Conservation (phyloP, 306 rosid genomes). For the Medicago ruthenica region DNA sequence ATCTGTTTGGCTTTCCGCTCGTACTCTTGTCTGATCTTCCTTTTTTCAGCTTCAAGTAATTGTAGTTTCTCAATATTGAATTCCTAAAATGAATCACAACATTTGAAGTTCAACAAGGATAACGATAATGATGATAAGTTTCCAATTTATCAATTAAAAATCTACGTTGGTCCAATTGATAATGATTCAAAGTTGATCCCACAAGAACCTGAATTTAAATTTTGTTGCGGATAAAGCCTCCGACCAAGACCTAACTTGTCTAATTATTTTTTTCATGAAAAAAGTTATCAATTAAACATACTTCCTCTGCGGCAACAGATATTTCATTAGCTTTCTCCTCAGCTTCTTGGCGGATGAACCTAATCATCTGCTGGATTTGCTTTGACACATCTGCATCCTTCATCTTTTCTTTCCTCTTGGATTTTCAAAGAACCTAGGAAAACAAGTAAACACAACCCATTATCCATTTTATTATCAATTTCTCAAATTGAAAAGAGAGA, state of each 20-base stretch:
- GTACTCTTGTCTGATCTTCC: conserved; percentile 66
- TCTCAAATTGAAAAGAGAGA: background rate
- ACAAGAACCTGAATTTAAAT: no score
- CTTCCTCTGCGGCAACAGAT: conserved; percentile 73
- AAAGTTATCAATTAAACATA: conserved; percentile 4
- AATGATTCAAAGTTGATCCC: background rate
- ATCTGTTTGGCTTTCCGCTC: conserved; percentile 67
- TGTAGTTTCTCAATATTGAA: conserved; percentile 74
- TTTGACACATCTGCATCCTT: conserved; percentile 70
- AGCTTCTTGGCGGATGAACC: conserved; percentile 81
- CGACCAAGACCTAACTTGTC: no score
- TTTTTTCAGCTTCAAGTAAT: conserved; percentile 69
- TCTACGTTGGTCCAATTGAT: no score
- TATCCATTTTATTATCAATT: background rate
- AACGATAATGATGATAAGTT: background rate
- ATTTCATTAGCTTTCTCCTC: conserved; percentile 82
- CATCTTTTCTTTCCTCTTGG: conserved; percentile 48
- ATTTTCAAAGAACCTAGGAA: conserved; percentile 12
- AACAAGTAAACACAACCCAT: background rate
- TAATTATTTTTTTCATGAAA: no score
- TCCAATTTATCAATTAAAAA: background rate
- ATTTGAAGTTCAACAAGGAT: background rate
- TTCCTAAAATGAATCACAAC: conserved; percentile 47
- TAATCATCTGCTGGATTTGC: conserved; percentile 85
- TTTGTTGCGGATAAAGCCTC: no score